phyloP scores from a whole-genome alignment of 192 early-diverging fungal genomes.

The Gryganskiella cystojenkinii region DNA sequence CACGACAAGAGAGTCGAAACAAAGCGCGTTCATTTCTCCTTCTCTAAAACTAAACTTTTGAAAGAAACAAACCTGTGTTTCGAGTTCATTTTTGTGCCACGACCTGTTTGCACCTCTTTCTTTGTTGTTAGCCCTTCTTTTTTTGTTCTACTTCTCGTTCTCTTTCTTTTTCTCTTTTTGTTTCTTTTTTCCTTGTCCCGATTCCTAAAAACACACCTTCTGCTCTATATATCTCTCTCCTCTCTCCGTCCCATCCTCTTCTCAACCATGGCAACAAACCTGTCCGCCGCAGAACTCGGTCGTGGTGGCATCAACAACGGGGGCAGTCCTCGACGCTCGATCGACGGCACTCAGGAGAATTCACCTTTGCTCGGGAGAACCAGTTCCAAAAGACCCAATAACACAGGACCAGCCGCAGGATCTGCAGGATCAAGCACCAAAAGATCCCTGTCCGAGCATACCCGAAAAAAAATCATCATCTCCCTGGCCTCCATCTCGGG shows the following conservation, averaged over 20 bases:
- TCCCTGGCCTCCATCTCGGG: slow-evolving; percentile 16
- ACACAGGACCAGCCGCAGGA: not conserved
- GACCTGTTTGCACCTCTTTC: not conserved
- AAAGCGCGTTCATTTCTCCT: no score
- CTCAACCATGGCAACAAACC: not conserved
- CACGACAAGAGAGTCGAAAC: no score
- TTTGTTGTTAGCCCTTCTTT: not conserved
- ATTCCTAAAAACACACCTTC: not conserved
- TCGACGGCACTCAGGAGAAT: slow-evolving; percentile 10
- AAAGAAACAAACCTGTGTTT: no score
- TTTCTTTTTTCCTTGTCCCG: not conserved
- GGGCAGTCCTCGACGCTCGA: not conserved
- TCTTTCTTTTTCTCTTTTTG: not conserved
- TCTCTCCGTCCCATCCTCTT: not conserved
- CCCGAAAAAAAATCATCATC: slow-evolving; percentile 28
- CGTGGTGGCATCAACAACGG: slow-evolving; percentile 3
- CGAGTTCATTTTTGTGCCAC: no score
- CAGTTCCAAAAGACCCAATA: not conserved
- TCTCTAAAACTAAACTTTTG: no score
- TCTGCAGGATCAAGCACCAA: not conserved
- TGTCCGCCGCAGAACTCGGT: slow-evolving; percentile 31
- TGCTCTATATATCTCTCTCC: not conserved
- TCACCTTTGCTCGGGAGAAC: slow-evolving; percentile 2
- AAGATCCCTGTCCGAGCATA: slow-evolving; percentile 20
- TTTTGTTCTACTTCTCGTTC: not conserved